Evolutionary conservation across 148 eudicot genomes (phyloP), one percentile per base, ranked within the genome.

Genomic region (Fallopia convolvulus): DNA sequence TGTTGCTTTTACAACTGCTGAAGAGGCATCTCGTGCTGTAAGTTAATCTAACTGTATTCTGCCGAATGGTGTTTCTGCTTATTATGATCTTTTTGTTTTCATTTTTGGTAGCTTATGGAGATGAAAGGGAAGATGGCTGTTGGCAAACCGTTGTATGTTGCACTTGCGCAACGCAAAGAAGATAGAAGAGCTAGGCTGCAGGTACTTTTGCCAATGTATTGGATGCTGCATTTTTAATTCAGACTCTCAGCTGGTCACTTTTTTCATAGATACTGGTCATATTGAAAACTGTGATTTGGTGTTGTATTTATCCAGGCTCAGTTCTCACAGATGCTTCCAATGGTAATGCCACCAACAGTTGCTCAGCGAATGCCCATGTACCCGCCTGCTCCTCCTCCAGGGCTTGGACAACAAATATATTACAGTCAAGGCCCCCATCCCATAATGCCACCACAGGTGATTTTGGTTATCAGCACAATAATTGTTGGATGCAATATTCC

Each of bases 1-100:
- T 90, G 97, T 92, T 81, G 90, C 99, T 56, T 95, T 92, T 83
- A 85, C 97, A 41, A 86, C 90, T 76, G 87, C 94, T 79, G 97
- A 92, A 77, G 99, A 92, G 79, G 97, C 99, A 58, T 86, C 97
- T 70, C 87, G 89, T 71, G 97, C 99, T 63, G 97, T 95, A 86
- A 87, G 99, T 87, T 74, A 11, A 63, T 63, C 12, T 26, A 30
- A 32, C 15, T 63, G 39, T 63, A 11, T 26, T 30, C 70, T 63
- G 70, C 9, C 17, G 15, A 63, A 11, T 63, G 39, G 30, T 6
- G 6, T 26, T 10, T 26, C 17, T 13, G 6, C 4, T 63, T 30
- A 32, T 58, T 8, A 58, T 8, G 32, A 21, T 8, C 21, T 23
- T 0, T 23, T 58, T 21, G 0, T 9, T 58, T 21, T 21, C 3